Conservation (phyloP, 768 basidiomycete species). For the Pleurotus eryngii region DNA sequence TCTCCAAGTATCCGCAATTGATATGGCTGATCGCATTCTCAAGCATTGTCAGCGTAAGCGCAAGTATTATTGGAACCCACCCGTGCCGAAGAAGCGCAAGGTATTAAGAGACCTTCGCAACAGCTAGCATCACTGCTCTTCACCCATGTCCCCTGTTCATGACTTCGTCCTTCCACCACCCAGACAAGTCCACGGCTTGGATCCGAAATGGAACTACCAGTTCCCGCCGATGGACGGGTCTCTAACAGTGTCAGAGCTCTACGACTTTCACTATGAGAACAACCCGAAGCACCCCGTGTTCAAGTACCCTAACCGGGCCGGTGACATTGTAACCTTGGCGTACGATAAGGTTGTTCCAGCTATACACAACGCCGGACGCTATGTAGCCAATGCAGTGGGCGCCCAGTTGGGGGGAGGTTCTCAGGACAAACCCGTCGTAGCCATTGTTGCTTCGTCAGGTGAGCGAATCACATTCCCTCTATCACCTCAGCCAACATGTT, state of each 20-base stretch:
- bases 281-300: slow-evolving; percentile 26
- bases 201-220: slow-evolving; percentile 3
- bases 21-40: no score
- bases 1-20: no score
- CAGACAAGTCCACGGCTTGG: not conserved
- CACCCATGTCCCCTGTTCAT: no score
- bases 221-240: slow-evolving; percentile 30
- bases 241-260: slow-evolving; percentile 29
- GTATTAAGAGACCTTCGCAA: no score
- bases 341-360: slow-evolving; percentile 23
- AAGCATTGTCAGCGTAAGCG: no score
- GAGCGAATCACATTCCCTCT: not conserved
- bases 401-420: not conserved
- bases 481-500: not conserved
- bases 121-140: no score
- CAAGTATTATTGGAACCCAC: no score
- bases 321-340: slow-evolving; percentile 14
- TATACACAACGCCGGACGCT: slow-evolving; percentile 20
- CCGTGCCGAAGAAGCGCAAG: no score
- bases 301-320: slow-evolving; percentile 19
- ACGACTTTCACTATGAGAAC: slow-evolving; percentile 24
- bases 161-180: not conserved
- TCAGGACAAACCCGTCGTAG: slow-evolving; percentile 17
- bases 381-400: slow-evolving; percentile 10
- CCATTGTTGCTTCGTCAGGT: slow-evolving; percentile 24